These are phyloP conservation scores for Monascus ruber DNA, from an alignment of 2,329 filamentous ascomycete genomes.

Conservation along the genomic window DNA sequence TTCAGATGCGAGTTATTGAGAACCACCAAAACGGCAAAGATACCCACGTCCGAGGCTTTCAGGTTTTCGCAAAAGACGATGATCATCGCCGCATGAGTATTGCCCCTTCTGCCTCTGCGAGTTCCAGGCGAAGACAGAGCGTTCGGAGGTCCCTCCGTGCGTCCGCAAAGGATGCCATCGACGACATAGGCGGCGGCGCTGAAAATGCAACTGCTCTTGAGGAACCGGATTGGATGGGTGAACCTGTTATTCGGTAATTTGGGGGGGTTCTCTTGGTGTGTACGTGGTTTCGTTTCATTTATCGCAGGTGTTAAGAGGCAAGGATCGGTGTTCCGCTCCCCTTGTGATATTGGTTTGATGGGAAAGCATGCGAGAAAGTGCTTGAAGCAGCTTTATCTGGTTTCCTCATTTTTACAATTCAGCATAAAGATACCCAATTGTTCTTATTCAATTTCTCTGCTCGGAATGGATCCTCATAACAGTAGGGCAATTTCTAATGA, in stretches of 20 bases:
- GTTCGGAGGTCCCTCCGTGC: constrained; percentile 18
- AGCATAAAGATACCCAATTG: too few relatives aligned
- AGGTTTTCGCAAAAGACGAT: constrained; percentile 57
- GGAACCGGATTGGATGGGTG: constrained; percentile 40
- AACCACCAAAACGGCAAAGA: constrained; percentile 99
- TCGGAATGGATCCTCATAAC: too few relatives aligned
- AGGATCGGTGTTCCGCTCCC: too few relatives aligned
- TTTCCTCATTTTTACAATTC: too few relatives aligned
- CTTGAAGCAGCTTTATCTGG: too few relatives aligned
- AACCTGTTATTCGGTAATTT: constrained; percentile 33
- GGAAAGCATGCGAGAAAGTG: too few relatives aligned
- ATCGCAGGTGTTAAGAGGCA: too few relatives aligned
- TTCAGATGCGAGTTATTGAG: constrained; percentile 84
- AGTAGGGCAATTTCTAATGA: too few relatives aligned
- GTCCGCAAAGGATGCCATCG: constrained; percentile 12
- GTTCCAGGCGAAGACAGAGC: constrained; percentile 19
- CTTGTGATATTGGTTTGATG: too few relatives aligned
- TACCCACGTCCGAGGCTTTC: constrained; percentile 88
- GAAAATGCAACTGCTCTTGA: constrained; percentile 21
- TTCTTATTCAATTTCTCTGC: too few relatives aligned
- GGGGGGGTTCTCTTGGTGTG: constrained; percentile 3
- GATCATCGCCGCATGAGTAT: constrained; percentile 18
- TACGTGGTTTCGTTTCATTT: constrained; percentile 5
- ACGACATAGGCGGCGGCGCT: constrained; percentile 13
- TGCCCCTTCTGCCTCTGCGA: constrained; percentile 23